Percentiles rank a stretch among this genome's conserved stretches.
These are phyloP conservation scores for Candida taoyuanica DNA, from an alignment of 805 yeast species.

Conservation along the genomic window DNA sequence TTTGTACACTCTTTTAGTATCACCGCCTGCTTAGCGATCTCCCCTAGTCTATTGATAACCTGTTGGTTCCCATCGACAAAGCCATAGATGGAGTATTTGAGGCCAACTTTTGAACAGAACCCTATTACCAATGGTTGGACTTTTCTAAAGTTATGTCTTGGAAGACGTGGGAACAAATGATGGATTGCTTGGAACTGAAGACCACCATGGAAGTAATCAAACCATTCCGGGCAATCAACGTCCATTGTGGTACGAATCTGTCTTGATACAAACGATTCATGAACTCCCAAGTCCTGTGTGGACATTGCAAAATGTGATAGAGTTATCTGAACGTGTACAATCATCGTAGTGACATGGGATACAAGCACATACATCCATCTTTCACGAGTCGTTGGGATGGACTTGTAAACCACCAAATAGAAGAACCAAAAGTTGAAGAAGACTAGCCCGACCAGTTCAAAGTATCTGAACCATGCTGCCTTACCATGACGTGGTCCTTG, in stretches of 20 bases:
- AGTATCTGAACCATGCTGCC: conserved; percentile 83
- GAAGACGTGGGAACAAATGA: conserved; percentile 84
- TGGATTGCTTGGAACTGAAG: conserved; percentile 89
- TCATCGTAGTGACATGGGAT: conserved; percentile 78
- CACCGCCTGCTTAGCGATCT: conserved; percentile 73
- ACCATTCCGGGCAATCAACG: conserved; percentile 90
- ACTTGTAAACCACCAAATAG: conserved; percentile 50
- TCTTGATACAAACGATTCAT: conserved; percentile 73
- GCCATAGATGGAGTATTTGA: conserved; percentile 79
- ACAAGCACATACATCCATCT: conserved; percentile 60
- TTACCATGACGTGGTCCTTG: conserved; percentile 76
- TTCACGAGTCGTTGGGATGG: conserved; percentile 46
- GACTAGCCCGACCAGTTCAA: conserved; percentile 64
- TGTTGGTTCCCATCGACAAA: conserved; percentile 72
- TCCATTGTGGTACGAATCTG: conserved; percentile 93
- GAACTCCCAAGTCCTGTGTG: conserved; percentile 76
- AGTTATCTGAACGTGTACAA: conserved; percentile 91
- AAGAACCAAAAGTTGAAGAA: conserved; percentile 81
- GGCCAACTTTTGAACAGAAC: conserved; percentile 73
- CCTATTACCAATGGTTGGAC: conserved; percentile 69
- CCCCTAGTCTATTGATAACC: conserved; percentile 65
- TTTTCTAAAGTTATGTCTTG: conserved; percentile 77
- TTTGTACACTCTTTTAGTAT: conserved; percentile 71
- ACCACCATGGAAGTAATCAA: conserved; percentile 89
- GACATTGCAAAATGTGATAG: conserved; percentile 92